These are phyloP conservation scores for Tetrahymena borealis DNA, from an alignment of 73 alveolate genomes.

Conservation along the genomic window DNA sequence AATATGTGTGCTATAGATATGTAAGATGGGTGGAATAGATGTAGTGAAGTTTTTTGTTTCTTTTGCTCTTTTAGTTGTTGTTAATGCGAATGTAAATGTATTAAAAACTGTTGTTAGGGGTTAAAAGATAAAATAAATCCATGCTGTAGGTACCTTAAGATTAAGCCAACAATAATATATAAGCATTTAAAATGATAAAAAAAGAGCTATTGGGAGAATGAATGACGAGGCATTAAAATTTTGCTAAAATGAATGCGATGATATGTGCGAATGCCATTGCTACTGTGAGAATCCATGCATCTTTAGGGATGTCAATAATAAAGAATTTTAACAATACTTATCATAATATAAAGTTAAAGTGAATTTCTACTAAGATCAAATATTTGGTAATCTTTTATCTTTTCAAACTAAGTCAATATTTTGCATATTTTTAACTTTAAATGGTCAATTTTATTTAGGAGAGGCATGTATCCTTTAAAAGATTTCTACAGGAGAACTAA, in stretches of 20 bases:
- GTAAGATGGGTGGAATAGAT: neutral
- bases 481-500: neutral
- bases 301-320: neutral
- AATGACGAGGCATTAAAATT: neutral
- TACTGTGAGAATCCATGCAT: neutral
- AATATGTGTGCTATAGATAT: neutral
- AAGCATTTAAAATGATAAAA: neutral
- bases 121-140: neutral
- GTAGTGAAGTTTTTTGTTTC: neutral
- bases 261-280: neutral
- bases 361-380: neutral
- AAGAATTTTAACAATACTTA: neutral
- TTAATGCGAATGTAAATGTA: neutral
- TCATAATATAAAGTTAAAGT: neutral
- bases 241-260: neutral
- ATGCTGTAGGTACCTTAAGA: neutral
- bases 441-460: no score
- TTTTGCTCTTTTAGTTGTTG: neutral
- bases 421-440: neutral
- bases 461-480: neutral
- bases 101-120: neutral
- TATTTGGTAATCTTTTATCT: neutral
- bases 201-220: neutral
- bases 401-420: neutral
- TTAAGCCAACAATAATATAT: neutral